phyloP scores from a whole-genome alignment of 352 stramenopile species.

The Elongisporangium anandrum region DNA sequence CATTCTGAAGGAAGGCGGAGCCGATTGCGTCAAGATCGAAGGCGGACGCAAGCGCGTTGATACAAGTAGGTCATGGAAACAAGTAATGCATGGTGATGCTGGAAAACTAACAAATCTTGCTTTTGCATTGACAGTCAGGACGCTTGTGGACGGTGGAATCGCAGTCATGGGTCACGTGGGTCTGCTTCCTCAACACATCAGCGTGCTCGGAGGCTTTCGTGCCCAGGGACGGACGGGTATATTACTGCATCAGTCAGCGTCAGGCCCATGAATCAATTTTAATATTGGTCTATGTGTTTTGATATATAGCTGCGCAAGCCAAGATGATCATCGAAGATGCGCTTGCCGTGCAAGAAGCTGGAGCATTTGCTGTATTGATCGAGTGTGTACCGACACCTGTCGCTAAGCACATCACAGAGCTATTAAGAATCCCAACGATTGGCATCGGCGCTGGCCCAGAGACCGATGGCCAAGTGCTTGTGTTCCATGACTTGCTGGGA shows the following conservation, averaged over 20 bases:
- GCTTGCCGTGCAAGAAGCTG: slow-evolving; percentile 92
- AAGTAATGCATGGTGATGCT: slow-evolving; percentile 18
- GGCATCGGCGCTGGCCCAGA: slow-evolving; percentile 95
- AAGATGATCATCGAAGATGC: slow-evolving; percentile 95
- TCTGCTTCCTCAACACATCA: slow-evolving; percentile 95
- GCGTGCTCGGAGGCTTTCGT: slow-evolving; percentile 95
- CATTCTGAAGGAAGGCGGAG: slow-evolving; percentile 93
- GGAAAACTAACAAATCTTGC: not conserved
- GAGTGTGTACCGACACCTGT: slow-evolving; percentile 88
- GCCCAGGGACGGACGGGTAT: slow-evolving; percentile 94
- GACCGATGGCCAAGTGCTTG: slow-evolving; percentile 95
- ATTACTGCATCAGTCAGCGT: not conserved
- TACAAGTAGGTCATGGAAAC: slow-evolving; percentile 38
- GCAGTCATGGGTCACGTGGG: slow-evolving; percentile 98
- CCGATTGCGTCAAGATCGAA: slow-evolving; percentile 99
- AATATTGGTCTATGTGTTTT: no score
- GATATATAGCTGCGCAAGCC: slow-evolving; percentile 60
- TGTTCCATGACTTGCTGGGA: slow-evolving; percentile 98
- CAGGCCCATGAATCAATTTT: no score
- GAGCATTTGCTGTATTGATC: slow-evolving; percentile 92
- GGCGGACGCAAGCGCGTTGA: slow-evolving; percentile 83
- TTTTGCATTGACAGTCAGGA: slow-evolving; percentile 40
- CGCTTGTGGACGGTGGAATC: slow-evolving; percentile 82
- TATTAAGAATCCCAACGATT: slow-evolving; percentile 97
- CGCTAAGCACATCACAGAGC: slow-evolving; percentile 91